Base-by-base conservation (phyloP, 257 asterid species). In the Buddleja alternifolia region DNA sequence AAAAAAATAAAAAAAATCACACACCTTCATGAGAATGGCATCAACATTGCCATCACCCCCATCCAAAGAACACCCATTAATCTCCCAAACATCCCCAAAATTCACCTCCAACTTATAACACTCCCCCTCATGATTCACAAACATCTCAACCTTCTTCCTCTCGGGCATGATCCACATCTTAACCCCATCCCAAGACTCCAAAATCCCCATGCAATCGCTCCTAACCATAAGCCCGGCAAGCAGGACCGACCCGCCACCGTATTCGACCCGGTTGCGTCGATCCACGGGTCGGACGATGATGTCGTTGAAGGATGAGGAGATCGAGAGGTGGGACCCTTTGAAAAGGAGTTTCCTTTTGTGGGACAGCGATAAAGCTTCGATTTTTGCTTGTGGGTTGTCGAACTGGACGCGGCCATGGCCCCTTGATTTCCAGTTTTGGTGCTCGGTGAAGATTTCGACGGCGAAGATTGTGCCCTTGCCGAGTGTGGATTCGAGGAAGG, bases 401-500 rank as follows among this genome's bases (percentile, higher is more conserved):
- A 93, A 88, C 63, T 93, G 98, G 12, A 87, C 87, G 14, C 88
- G 85, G 45, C 98, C 98, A 66, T 81, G 86, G 73, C 97, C 95
- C 80, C 86, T 84, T 41, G 96, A 91, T 69, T 84, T 90, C 98
- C 98, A 93, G 72, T 88, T 86, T 25, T 67, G 74, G 81, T 73
- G 93, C 62, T 85, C 96, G 0, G 96, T 82, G 81, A 85, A 85
- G 41, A 93, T 90, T 20, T 90, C 92, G 8, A 88, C 66, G 39
- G 98, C 96, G 72, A 77, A 93, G 57, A 93, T 73, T 4, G 92
- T 57, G 59, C 70, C 88, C 63, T 80, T 45, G 0, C 95, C 95
- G 8, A 88, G 21, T 8, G 10, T n/a, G 4, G 90, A 75, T 55
- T 88, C 92, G 63, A 90, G 80, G 73, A 77, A 90, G 5, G 76